phyloP scores from a whole-genome alignment of 2,329 filamentous ascomycete genomes.

The Colletotrichum sp. region DNA sequence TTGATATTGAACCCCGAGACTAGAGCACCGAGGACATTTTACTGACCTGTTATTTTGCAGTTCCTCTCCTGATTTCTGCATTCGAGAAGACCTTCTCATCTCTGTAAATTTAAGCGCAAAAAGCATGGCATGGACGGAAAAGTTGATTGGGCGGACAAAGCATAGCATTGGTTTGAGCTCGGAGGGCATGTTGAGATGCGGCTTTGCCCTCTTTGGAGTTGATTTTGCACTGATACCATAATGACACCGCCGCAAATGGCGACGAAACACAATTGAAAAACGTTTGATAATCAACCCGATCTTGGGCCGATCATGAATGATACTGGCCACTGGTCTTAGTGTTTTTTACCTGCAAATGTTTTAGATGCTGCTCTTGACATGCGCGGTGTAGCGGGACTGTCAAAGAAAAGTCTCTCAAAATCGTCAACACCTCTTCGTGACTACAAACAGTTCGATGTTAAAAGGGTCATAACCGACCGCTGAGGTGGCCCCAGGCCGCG shows the following conservation, averaged over 20 bases:
- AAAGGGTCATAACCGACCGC: accelerated
- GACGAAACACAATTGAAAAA: neutral
- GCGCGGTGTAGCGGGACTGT: neutral
- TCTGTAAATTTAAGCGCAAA: slow-evolving; percentile 17
- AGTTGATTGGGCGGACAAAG: neutral
- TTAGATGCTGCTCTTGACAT: neutral
- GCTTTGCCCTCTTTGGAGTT: neutral
- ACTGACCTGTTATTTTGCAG: neutral
- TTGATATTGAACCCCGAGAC: neutral
- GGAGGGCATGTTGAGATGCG: neutral
- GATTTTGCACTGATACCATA: slow-evolving; percentile 13
- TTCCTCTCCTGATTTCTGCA: slow-evolving; percentile 71
- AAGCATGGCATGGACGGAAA: neutral
- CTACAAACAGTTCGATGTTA: neutral
- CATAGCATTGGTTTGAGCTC: slow-evolving; percentile 3
- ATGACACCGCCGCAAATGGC: neutral
- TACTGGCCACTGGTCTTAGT: neutral
- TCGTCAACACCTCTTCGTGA: neutral
- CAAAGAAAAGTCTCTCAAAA: neutral
- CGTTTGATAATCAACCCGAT: neutral
- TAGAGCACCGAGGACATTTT: accelerated
- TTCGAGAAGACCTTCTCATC: slow-evolving; percentile 75
- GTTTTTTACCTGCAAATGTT: too few relatives aligned
- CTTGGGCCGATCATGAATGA: accelerated
- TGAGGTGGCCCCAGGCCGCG: neutral